Evolutionary conservation across 345 rosid species (phyloP), one percentile per base, ranked within the genome.

Genomic region (Sonneratia alba): DNA sequence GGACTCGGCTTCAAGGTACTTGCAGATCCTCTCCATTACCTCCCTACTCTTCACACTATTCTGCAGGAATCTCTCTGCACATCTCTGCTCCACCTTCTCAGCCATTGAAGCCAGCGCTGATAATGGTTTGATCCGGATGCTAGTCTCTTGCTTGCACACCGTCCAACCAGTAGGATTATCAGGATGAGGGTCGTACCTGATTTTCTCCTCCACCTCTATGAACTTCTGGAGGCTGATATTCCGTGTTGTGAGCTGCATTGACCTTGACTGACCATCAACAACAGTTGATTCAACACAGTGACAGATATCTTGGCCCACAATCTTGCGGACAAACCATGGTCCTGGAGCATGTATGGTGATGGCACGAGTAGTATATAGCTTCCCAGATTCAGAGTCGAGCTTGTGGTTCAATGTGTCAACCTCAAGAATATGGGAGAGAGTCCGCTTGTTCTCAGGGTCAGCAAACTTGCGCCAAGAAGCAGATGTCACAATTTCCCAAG

Each of bases 381-480:
- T 89, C 99, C 97, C 92, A 56, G 99, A 93, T 34, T 97, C 99
- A 0, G 97, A 89, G 83, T 91, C 98, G 9, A 87, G 87, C 80
- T 79, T 90, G 4, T 66, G 83, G 84, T 82, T 89, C 87, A 92
- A 81, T 12, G 97, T 92, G 77, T 95, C 96, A 70, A 90, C 96
- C 73, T 90, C 97, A 37, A 87, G 94, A 67, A 95, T 78, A 56
- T 92, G 98, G 6, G 93, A 88, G 36, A 89, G 79, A 21, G 87
- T 86, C 3, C 87, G 93, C 79, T 92, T 95, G 85, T 92, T 92
- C 82, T 92, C 97, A 6, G 96, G 91, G 69, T 95, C 97, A 16
- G 96, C 79, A 79, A 87, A 95, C 83, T 92, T 95, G 81, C 99
- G 96, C 97, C 99, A 95, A 19, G 97, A 92, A 36, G 96, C 99